Conservation (phyloP, 192 early-diverging fungal genomes). For the Dissophora ornata region DNA sequence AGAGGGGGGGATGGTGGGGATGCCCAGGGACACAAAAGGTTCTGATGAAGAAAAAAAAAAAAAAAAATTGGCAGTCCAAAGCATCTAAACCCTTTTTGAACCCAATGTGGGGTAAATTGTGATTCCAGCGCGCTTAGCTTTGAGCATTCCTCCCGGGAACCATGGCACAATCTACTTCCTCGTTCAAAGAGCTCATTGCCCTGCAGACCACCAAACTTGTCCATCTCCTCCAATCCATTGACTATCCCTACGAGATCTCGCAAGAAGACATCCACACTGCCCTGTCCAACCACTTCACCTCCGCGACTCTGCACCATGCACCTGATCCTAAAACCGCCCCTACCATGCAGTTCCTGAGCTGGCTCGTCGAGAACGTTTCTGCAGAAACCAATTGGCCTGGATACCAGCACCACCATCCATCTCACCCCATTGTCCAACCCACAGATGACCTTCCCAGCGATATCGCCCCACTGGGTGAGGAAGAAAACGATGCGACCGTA, state of each 20-base stretch:
- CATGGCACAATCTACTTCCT: no score
- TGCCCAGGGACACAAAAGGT: no score
- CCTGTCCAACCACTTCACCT: not conserved
- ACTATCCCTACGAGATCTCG: constrained; percentile 31
- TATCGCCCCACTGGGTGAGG: no score
- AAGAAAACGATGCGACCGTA: constrained; percentile 4
- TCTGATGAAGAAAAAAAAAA: no score
- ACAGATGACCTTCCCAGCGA: not conserved
- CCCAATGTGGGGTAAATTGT: no score
- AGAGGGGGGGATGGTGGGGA: no score
- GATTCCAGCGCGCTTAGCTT: no score
- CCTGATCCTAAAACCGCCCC: no score
- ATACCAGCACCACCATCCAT: not conserved
- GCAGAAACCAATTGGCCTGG: constrained; percentile 44
- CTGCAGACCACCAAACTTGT: constrained; percentile 1
- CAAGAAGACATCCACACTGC: constrained; percentile 3
- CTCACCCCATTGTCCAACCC: not conserved
- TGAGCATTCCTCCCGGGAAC: no score
- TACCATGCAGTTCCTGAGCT: constrained; percentile 28
- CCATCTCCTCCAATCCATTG: constrained; percentile 16
- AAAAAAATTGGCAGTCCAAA: no score
- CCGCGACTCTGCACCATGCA: not conserved
- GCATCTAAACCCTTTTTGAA: no score
- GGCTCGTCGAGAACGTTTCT: constrained; percentile 35
- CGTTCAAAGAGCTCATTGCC: constrained; percentile 5